Evolutionary conservation across 768 basidiomycete species (phyloP).

Genomic region (Kwoniella sp.): DNA sequence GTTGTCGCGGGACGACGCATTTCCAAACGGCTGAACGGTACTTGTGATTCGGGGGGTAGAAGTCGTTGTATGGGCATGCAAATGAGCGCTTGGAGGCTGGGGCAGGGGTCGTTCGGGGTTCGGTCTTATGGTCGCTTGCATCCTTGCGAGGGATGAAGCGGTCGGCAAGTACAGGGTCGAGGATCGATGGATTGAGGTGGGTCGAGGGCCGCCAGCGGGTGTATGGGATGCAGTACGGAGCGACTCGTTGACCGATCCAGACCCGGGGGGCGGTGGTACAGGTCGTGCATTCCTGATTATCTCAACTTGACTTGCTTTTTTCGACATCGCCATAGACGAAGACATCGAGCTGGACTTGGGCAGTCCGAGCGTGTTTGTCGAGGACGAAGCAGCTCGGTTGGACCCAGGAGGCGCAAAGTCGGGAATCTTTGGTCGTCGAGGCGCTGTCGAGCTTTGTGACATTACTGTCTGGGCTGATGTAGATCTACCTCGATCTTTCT

Average conservation of each 20-base stretch:
- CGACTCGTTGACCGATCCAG: neutral
- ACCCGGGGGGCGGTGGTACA: slow-evolving; percentile 35
- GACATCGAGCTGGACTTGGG: slow-evolving; percentile 34
- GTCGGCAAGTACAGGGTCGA: slow-evolving; percentile 46
- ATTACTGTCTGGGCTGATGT: slow-evolving; percentile 34
- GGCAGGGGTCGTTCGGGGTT: slow-evolving; percentile 15
- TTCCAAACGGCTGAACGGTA: slow-evolving; percentile 27
- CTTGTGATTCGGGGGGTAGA: slow-evolving; percentile 2
- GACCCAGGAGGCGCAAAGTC: slow-evolving; percentile 25
- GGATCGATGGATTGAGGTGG: slow-evolving; percentile 20
- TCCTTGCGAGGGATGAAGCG: slow-evolving; percentile 44
- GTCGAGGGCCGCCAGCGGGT: slow-evolving; percentile 5
- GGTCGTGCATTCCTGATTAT: slow-evolving; percentile 41
- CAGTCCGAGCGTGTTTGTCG: slow-evolving; percentile 30
- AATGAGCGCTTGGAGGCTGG: slow-evolving; percentile 8
- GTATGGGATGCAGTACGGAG: neutral
- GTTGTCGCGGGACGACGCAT: slow-evolving; percentile 27
- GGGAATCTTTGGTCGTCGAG: slow-evolving; percentile 19
- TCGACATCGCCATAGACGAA: slow-evolving; percentile 27
- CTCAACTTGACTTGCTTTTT: slow-evolving; percentile 41
- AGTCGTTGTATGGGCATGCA: neutral
- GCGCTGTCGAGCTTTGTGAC: slow-evolving; percentile 8
- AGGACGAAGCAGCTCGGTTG: slow-evolving; percentile 7
- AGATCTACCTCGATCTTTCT: slow-evolving; percentile 27
- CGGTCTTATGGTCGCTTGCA: slow-evolving; percentile 51